phyloP scores from a whole-genome alignment of 2,329 filamentous ascomycete species.

The Colletotrichum abscissum region DNA sequence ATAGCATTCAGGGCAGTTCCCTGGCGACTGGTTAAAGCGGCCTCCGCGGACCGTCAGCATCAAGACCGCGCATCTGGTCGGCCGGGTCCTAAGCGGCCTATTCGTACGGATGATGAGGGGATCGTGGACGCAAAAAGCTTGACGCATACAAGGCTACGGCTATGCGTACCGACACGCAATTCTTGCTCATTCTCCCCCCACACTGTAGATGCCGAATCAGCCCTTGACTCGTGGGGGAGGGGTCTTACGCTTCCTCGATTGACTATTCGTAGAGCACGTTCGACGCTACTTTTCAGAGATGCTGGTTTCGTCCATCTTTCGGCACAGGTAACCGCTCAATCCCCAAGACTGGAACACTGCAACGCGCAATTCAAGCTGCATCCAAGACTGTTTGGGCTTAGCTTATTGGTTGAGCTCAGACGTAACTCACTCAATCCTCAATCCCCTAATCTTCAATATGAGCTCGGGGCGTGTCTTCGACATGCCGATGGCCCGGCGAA shows the following conservation, averaged over 20 bases:
- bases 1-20: neutral
- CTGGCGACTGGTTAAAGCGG: neutral
- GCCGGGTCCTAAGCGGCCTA: neutral
- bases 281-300: neutral
- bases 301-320: neutral
- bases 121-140: constrained; percentile 19
- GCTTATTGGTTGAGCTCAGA: constrained; percentile 2
- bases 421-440: neutral
- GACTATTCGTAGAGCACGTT: neutral
- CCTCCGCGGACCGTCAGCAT: neutral
- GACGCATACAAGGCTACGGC: constrained; percentile 10
- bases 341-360: constrained; percentile 6
- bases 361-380: neutral
- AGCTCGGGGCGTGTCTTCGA: neutral
- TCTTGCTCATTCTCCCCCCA: neutral
- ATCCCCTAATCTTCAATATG: neutral
- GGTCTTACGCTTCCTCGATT: no score
- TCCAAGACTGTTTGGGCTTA: neutral
- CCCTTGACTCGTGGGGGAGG: constrained; percentile 1
- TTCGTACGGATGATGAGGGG: neutral
- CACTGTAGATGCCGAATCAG: neutral
- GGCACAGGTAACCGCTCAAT: neutral
- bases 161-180: neutral
- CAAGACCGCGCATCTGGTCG: constrained; percentile 5
- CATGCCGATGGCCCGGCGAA: constrained; percentile 3